phyloP scores from a whole-genome alignment of 139 green algal genomes.

The Raphidocelis subcapitata region DNA sequence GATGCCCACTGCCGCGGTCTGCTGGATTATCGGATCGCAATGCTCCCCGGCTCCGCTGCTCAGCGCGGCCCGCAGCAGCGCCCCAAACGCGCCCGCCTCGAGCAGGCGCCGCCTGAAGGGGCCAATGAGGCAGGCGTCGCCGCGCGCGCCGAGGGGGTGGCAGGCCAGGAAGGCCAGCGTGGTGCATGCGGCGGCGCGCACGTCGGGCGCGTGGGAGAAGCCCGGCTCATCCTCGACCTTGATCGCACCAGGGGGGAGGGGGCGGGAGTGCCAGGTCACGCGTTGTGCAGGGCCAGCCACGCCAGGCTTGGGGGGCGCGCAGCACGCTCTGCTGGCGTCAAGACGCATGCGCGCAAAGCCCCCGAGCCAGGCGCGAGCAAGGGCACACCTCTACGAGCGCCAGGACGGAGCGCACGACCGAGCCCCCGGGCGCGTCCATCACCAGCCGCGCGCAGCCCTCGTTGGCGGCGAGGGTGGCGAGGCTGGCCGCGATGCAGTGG shows the following conservation, averaged over 20 bases:
- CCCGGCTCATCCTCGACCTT: slow-evolving; percentile 20
- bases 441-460: slow-evolving; percentile 50
- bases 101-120: slow-evolving; percentile 53
- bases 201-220: slow-evolving; percentile 15
- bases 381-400: slow-evolving; percentile 39
- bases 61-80: slow-evolving; percentile 61
- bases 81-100: slow-evolving; percentile 46
- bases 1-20: slow-evolving; percentile 66
- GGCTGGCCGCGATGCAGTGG: slow-evolving; percentile 50
- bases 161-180: slow-evolving; percentile 72
- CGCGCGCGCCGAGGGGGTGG: slow-evolving; percentile 60
- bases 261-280: too few relatives aligned
- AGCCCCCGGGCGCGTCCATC: slow-evolving; percentile 46
- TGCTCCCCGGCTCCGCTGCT: slow-evolving; percentile 43
- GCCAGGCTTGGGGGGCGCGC: too few relatives aligned
- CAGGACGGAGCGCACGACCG: slow-evolving; percentile 45
- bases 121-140: slow-evolving; percentile 51
- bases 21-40: slow-evolving; percentile 66
- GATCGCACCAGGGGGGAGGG: too few relatives aligned
- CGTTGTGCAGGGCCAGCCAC: too few relatives aligned
- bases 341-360: too few relatives aligned
- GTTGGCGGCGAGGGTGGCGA: slow-evolving; percentile 53
- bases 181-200: slow-evolving; percentile 57
- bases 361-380: too few relatives aligned
- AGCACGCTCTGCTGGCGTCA: too few relatives aligned